Evolutionary conservation across 2,329 filamentous ascomycete species (phyloP), one percentile per base, ranked within the genome.

Genomic region (Clarireedia sp.): DNA sequence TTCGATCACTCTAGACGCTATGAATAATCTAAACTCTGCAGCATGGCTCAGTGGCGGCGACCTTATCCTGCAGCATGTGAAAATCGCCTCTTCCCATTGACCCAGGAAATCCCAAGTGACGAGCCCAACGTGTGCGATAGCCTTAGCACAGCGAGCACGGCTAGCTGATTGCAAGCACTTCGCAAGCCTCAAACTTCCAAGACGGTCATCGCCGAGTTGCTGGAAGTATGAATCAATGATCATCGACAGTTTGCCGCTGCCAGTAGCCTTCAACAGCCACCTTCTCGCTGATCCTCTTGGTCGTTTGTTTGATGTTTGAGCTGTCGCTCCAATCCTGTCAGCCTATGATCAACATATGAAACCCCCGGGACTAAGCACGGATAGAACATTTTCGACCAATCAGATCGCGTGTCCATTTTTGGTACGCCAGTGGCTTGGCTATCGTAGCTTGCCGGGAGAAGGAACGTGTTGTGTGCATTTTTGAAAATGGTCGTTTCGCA

Each of bases 281-380:
- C 51, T 23, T 21, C 43, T n/a, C 14, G 36, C 29, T 54, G 45
- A 49, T 54, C 24, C 37, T 43, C 16, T 36, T 2, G 1, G 23
- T 41, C 26, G 38, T 48, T 54, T 40, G 44, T 54, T 54, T 54
- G 21, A 48, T 36, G 44, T 41, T 54, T 48, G 51, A 48, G 51
- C 10, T 33, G 12, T 33, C 9, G 29, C 29, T 54, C 37, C 37
- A 54, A 36, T 49, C 37, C 52, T 12, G 33, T 49, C 40, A 24
- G 41, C 45, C 45, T 23, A 16, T 41, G 45, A 41, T 49, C 17
- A 23, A 36, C 41, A 49, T 9, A 54, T 54, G 52, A 54, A 54
- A 54, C 52, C n/a, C 19, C 45, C 38, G 49, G 36, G 44, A 36
- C 19, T 23, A 2, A 45, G 41, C 41, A 45, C 19, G 3, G 41